Evolutionary conservation across 176 grass and related monocot species (phyloP).

Genomic region (Chrysopogon serrulatus): DNA sequence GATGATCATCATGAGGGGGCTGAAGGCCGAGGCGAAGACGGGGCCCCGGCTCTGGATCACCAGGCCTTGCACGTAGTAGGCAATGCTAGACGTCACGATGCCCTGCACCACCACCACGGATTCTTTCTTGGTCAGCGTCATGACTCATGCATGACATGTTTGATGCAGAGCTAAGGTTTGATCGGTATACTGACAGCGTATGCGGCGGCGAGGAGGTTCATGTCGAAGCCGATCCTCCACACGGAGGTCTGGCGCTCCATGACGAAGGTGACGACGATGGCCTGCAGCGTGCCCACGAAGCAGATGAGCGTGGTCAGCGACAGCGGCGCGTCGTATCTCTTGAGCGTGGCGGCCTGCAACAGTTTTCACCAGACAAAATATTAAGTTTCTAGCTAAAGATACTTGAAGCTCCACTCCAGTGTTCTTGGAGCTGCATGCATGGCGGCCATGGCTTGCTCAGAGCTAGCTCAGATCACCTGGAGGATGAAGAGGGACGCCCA

Average conservation of each 20-base stretch:
- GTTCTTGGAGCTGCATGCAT: not conserved
- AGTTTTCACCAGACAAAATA: not conserved
- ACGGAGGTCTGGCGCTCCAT: conserved; percentile 68
- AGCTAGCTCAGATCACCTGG: conserved; percentile 48
- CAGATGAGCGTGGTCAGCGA: conserved; percentile 84
- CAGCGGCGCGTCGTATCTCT: conserved; percentile 83
- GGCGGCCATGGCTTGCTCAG: too few species aligned
- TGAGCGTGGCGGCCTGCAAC: conserved; percentile 65
- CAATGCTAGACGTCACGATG: conserved; percentile 98
- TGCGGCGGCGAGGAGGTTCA: conserved; percentile 97
- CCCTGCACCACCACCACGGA: conserved; percentile 43
- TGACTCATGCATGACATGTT: not conserved
- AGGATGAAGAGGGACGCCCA: conserved; percentile 98
- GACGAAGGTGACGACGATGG: conserved; percentile 76
- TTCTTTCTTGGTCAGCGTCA: not conserved
- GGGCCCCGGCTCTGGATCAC: conserved; percentile 79
- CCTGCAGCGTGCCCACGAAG: conserved; percentile 92
- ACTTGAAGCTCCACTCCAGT: not conserved
- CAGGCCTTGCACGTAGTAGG: conserved; percentile 98
- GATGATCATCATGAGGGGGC: conserved; percentile 98
- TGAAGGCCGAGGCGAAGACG: conserved; percentile 96
- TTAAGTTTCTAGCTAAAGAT: not conserved
- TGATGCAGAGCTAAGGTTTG: not conserved
- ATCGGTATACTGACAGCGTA: conserved; percentile 65
- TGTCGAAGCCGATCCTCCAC: conserved; percentile 93